phyloP scores from a whole-genome alignment of 2,329 filamentous ascomycete genomes.

The Herpotrichia juniperi region DNA sequence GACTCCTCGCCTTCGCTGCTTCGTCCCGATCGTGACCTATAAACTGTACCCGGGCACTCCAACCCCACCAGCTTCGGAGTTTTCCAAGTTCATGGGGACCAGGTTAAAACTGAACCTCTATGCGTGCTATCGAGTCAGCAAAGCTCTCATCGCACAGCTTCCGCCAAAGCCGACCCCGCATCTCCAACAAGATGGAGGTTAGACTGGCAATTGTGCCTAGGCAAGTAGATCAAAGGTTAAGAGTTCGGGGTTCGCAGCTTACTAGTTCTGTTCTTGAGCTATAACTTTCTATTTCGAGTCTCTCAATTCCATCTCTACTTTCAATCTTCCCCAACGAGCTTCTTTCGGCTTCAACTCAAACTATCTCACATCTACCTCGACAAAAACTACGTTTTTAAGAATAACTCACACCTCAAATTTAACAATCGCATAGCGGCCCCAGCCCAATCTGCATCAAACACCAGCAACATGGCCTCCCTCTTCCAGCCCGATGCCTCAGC shows the following conservation, averaged over 20 bases:
- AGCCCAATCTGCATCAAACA: no score
- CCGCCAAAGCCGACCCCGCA: slow-evolving; percentile 22
- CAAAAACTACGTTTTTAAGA: no score
- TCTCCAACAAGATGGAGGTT: slow-evolving; percentile 11
- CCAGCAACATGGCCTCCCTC: no score
- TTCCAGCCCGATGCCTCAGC: slow-evolving; percentile 27
- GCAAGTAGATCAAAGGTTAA: slow-evolving; percentile 1
- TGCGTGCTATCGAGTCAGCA: slow-evolving; percentile 7
- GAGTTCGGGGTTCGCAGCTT: not conserved
- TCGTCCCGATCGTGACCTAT: not conserved
- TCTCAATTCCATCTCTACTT: not conserved
- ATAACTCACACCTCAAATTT: not conserved
- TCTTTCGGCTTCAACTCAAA: no score
- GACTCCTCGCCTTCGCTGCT: not conserved
- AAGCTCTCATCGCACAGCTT: not conserved
- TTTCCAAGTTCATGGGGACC: not conserved
- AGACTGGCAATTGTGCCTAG: slow-evolving; percentile 10
- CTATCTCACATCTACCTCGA: no score
- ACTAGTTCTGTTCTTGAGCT: not conserved
- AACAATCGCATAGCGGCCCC: no score
- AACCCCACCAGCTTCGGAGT: no score
- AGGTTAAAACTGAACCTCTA: no score
- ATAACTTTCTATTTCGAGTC: not conserved
- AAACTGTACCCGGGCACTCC: no score
- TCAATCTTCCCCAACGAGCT: not conserved